Evolutionary conservation across 208 protist species (phyloP).

Genomic region (Vickermania spadyakhi): DNA sequence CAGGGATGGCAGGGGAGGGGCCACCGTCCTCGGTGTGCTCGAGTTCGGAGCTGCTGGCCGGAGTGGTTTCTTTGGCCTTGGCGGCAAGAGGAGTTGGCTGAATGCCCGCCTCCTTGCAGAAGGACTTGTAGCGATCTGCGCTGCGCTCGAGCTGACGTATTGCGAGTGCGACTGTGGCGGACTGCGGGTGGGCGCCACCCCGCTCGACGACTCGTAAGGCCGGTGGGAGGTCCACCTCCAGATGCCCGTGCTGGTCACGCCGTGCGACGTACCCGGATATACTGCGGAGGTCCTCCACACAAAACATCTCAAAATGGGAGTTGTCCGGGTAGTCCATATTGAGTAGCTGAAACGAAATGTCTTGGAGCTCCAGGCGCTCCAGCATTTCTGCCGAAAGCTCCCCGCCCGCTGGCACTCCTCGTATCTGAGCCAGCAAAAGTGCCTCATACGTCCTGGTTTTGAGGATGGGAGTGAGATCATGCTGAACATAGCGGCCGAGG

Average conservation of each 20-base stretch:
- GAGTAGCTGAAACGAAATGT: slow-evolving; percentile 35
- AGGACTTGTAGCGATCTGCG: neutral
- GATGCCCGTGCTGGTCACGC: slow-evolving; percentile 3
- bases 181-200: neutral
- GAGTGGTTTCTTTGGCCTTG: too few relatives aligned
- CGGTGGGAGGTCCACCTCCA: slow-evolving; percentile 17
- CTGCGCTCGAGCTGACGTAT: slow-evolving; percentile 1
- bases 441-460: slow-evolving; percentile 31
- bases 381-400: neutral
- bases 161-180: neutral
- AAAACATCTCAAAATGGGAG: slow-evolving; percentile 37
- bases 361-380: slow-evolving; percentile 14
- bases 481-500: slow-evolving; percentile 30
- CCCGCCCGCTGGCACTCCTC: slow-evolving; percentile 6
- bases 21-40: too few relatives aligned
- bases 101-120: neutral
- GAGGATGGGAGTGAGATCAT: slow-evolving; percentile 14
- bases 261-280: slow-evolving; percentile 25
- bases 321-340: slow-evolving; percentile 36
- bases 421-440: slow-evolving; percentile 34
- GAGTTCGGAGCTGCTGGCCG: too few relatives aligned
- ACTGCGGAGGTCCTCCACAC: slow-evolving; percentile 31
- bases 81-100: neutral
- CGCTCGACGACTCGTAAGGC: slow-evolving; percentile 21
- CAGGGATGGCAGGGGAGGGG: too few relatives aligned